These are phyloP conservation scores for Pseudogymnoascus sp. DNA, from an alignment of 2,329 filamentous ascomycete species.

Conservation along the genomic window DNA sequence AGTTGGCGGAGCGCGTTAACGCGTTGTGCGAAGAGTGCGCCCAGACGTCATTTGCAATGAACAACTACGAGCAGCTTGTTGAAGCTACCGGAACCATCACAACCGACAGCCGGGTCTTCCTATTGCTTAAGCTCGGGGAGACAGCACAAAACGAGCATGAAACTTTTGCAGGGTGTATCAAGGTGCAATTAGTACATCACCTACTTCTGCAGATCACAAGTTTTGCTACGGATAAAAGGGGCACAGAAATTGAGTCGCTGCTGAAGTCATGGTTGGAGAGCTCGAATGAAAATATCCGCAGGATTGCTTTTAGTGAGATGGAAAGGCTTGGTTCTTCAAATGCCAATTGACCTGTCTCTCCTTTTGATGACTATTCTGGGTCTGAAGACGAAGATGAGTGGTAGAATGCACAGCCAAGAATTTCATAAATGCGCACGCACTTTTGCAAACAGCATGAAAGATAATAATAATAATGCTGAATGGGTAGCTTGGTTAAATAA, in stretches of 20 bases:
- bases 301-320: not conserved
- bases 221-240: not conserved
- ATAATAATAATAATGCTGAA: too few relatives aligned
- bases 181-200: not conserved
- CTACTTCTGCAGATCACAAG: not conserved
- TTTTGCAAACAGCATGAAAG: not conserved
- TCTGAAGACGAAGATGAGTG: not conserved
- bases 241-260: not conserved
- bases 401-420: not conserved
- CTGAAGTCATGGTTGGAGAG: not conserved
- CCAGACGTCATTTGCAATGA: not conserved
- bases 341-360: not conserved
- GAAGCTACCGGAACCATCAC: not conserved
- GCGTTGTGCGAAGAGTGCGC: not conserved
- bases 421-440: not conserved
- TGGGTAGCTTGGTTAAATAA: not conserved
- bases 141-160: not conserved
- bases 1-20: not conserved
- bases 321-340: not conserved
- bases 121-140: not conserved
- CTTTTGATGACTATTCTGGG: not conserved
- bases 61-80: not conserved
- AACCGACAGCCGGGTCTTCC: not conserved
- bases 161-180: not conserved
- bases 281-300: not conserved